Evolutionary conservation across 352 stramenopile genomes (phyloP).

Genomic region (Globisporangium lucens): DNA sequence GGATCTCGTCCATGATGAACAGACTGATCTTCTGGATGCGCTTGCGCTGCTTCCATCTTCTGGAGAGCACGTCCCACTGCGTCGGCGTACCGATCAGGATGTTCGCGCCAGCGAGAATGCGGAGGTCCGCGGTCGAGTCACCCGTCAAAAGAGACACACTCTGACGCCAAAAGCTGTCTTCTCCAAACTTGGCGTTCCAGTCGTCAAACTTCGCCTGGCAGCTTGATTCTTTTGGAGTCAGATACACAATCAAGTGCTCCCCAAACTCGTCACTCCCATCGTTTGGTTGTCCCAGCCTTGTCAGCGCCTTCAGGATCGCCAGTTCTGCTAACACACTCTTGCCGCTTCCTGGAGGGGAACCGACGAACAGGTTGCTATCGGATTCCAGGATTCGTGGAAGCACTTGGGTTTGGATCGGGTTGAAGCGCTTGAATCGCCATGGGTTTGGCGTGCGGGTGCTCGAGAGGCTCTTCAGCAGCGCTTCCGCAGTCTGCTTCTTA

Average conservation of each 20-base stretch:
- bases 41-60: slow-evolving; percentile 97
- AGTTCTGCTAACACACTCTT: slow-evolving; percentile 95
- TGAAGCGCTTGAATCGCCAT: slow-evolving; percentile 93
- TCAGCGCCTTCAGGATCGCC: slow-evolving; percentile 93
- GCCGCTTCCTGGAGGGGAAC: slow-evolving; percentile 93
- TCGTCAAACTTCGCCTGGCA: slow-evolving; percentile 73
- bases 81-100: slow-evolving; percentile 94
- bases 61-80: slow-evolving; percentile 96
- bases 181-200: slow-evolving; percentile 84
- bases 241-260: slow-evolving; percentile 90
- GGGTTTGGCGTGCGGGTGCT: slow-evolving; percentile 34
- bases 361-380: slow-evolving; percentile 94
- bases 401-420: slow-evolving; percentile 99
- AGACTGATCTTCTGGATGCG: slow-evolving; percentile 93
- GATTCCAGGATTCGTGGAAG: slow-evolving; percentile 95
- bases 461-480: slow-evolving; percentile 50
- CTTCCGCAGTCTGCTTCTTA: slow-evolving; percentile 60
- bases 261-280: slow-evolving; percentile 55
- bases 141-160: slow-evolving; percentile 92
- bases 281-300: slow-evolving; percentile 52
- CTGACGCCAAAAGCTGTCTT: slow-evolving; percentile 73
- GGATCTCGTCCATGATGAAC: slow-evolving; percentile 96
- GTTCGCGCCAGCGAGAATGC: slow-evolving; percentile 86
- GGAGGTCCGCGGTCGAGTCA: slow-evolving; percentile 93
- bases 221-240: slow-evolving; percentile 87